These are phyloP conservation scores for Gonapodya prolifera DNA, from an alignment of 192 early-diverging fungal genomes.

Conservation along the genomic window DNA sequence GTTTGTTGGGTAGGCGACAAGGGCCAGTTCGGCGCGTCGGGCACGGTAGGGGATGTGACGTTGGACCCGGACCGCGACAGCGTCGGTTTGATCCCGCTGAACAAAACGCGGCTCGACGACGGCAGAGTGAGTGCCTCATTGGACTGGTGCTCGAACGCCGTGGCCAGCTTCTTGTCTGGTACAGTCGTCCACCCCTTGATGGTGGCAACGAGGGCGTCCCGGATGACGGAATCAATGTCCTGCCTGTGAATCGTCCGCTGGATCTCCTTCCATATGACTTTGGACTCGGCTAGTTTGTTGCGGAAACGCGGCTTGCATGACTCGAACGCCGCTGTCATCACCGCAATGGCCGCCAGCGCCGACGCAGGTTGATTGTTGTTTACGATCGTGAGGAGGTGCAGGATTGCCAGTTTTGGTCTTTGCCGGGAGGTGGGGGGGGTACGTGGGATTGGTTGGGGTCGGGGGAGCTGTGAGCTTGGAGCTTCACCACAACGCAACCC, in stretches of 20 bases:
- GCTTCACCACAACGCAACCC: too few relatives aligned
- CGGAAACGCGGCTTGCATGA: not conserved
- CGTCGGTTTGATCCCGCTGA: too few relatives aligned
- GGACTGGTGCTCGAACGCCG: not conserved
- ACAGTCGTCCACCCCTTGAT: not conserved
- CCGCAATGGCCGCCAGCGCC: not conserved
- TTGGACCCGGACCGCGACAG: too few relatives aligned
- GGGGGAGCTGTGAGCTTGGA: too few relatives aligned
- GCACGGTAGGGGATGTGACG: too few relatives aligned
- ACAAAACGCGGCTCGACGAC: too few relatives aligned
- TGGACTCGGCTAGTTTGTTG: not conserved
- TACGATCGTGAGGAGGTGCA: not conserved
- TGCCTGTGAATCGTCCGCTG: not conserved
- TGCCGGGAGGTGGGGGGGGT: not conserved
- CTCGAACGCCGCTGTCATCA: not conserved
- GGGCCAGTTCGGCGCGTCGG: too few relatives aligned
- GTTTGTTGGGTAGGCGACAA: not conserved
- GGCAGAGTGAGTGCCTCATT: not conserved
- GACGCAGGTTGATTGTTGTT: not conserved
- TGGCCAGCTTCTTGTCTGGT: not conserved
- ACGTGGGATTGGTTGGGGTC: not conserved
- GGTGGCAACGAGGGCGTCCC: not conserved
- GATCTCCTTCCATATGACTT: not conserved
- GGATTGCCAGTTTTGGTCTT: not conserved
- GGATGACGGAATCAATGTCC: not conserved